phyloP scores from a whole-genome alignment of 768 basidiomycete genomes.

The Pisolithus orientalis region DNA sequence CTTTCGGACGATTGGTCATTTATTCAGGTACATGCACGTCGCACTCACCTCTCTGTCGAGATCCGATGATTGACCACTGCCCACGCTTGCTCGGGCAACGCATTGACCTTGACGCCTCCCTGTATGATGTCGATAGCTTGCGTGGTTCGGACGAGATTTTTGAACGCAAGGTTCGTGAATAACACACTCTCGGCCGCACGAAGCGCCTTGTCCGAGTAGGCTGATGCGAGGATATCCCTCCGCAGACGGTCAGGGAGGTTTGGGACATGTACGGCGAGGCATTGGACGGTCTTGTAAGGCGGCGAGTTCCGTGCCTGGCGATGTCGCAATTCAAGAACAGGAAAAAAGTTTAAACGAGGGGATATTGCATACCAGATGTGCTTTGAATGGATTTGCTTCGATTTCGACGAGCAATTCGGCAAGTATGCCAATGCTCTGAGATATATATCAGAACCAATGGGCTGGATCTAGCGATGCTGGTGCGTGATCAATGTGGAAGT shows the following conservation, averaged over 20 bases:
- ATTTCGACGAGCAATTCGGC: constrained; percentile 61
- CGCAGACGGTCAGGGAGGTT: constrained; percentile 44
- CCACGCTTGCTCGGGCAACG: constrained; percentile 68
- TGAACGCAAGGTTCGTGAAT: constrained; percentile 13
- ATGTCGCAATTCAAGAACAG: neutral
- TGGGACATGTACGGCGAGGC: constrained; percentile 57
- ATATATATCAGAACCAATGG: no score
- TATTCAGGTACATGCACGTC: neutral
- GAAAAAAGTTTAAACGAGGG: neutral
- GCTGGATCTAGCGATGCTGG: constrained; percentile 3
- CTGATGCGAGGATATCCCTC: constrained; percentile 40
- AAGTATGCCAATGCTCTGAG: constrained; percentile 76
- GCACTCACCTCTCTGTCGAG: constrained; percentile 46
- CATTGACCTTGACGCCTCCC: constrained; percentile 69
- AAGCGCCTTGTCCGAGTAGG: constrained; percentile 5
- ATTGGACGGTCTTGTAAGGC: constrained; percentile 56
- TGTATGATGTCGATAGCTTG: constrained; percentile 70
- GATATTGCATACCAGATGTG: constrained; percentile 40
- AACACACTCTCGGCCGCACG: constrained; percentile 1
- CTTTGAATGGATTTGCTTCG: constrained; percentile 57
- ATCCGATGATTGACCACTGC: constrained; percentile 73
- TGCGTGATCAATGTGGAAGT: neutral
- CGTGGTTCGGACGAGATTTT: constrained; percentile 57
- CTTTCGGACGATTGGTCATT: constrained; percentile 6
- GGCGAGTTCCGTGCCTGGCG: constrained; percentile 49